Base-by-base conservation (phyloP, 208 protist genomes). In the Wallacemonas rigidus region DNA sequence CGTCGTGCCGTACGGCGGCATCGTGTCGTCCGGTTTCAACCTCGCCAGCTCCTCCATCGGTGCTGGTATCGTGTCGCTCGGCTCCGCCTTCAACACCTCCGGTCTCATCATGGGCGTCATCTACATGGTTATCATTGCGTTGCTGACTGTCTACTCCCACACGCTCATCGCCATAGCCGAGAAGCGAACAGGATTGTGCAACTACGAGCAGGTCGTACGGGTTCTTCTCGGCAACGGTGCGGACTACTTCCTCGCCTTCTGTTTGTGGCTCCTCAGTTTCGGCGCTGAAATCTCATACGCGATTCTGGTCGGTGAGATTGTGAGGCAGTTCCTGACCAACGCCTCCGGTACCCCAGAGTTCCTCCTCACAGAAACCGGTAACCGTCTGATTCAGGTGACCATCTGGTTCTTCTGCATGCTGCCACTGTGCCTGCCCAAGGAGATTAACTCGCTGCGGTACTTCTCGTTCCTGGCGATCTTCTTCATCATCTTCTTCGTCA, bases 381-480 rank as follows among this genome's bases (percentile, higher is more conserved):
- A 76, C 35, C 83, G 84, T 39, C 54, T 92, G 5, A 75, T 95
- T 41, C 83, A 81, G 1, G 69, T 69, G 43, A 12, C 76, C 4
- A 75, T 95, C 36, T 95, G 87, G 88, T 65, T 94, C 11, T 63
- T 84, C 36, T 61, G 63, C 41, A 97, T 97, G 80, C 71, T 92
- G 55, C 89, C 92, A 40, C 71, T 95, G 50, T 93, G 74, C 51
- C 77, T 95, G 44, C 88, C 85, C 2, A 89, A 90, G 75, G 82
- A 89, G 69, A 91, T 97, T 73, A 93, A 94, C 76, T 91, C 90
- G 15, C 80, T 97, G 47, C 86, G 92, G 17, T 77, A 89, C 67
- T 64, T 90, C 51, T 94, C 90, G 12, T 72, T 75, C 38, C 17
- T 94, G 5, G 90, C 77, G 7, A 74, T 94, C 4, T 8, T 80